phyloP scores from a whole-genome alignment of 2,329 filamentous ascomycete genomes.

The Phialophora macrospora region DNA sequence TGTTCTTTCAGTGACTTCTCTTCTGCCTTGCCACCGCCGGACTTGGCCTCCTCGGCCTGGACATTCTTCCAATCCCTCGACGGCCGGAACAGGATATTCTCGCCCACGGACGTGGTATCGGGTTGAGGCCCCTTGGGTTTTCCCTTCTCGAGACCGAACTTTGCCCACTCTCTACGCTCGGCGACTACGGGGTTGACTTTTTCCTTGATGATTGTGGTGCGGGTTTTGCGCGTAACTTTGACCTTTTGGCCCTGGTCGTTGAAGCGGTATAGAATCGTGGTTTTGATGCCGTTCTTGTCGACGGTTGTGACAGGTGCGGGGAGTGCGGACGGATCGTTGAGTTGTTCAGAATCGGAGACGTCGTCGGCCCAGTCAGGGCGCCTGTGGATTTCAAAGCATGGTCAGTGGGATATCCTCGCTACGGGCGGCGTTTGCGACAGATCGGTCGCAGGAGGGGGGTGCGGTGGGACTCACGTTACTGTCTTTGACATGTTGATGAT shows the following conservation, averaged over 20 bases:
- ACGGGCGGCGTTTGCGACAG: not conserved
- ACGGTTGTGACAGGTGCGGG: conserved; percentile 85
- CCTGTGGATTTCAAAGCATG: conserved; percentile 23
- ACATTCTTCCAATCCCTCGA: conserved; percentile 92
- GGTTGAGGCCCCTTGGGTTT: conserved; percentile 79
- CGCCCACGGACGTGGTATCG: conserved; percentile 90
- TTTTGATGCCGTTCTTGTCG: conserved; percentile 99
- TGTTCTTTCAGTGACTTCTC: conserved; percentile 69
- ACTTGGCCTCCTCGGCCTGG: conserved; percentile 70
- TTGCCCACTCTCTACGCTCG: conserved; percentile 88
- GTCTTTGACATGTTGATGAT: conserved; percentile 36
- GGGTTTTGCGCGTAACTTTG: conserved; percentile 95
- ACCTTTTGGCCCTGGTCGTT: conserved; percentile 95
- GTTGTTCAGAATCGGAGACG: conserved; percentile 75
- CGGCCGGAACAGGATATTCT: conserved; percentile 97
- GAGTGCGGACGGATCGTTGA: conserved; percentile 83
- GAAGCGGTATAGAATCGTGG: conserved; percentile 84
- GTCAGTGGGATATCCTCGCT: conserved; percentile 16
- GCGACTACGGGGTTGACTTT: conserved; percentile 96
- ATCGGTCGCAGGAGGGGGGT: not conserved
- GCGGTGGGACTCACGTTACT: conserved; percentile 32
- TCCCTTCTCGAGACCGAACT: conserved; percentile 90
- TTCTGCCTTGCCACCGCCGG: conserved; percentile 61
- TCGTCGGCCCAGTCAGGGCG: conserved; percentile 41
- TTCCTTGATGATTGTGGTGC: conserved; percentile 87